These are phyloP conservation scores for Geotrichum cucujoidarum DNA, from an alignment of 1,139 yeast genomes.

Conservation along the genomic window DNA sequence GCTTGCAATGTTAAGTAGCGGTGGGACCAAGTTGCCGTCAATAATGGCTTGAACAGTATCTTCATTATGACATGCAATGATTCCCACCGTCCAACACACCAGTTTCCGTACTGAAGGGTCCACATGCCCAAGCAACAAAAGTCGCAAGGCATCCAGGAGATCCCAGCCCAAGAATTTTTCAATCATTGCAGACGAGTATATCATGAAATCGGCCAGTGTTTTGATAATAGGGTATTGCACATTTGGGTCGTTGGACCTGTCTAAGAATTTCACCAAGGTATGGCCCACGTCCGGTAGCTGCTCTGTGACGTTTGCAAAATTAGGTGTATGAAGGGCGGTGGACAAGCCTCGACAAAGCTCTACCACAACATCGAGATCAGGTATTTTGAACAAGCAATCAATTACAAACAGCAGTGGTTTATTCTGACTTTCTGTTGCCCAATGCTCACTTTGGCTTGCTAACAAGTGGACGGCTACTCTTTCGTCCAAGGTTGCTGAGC, in stretches of 20 bases:
- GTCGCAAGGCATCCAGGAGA: background rate
- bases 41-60: slow-evolving; percentile 96
- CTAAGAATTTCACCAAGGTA: background rate
- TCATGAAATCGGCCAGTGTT: background rate
- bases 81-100: slow-evolving; percentile 98
- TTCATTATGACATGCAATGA: slow-evolving; percentile 94
- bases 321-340: too few species aligned
- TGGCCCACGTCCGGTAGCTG: too few species aligned
- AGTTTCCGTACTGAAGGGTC: slow-evolving; percentile 64
- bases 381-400: too few species aligned
- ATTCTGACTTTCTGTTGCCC: too few species aligned
- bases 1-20: slow-evolving; percentile 71
- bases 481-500: too few species aligned
- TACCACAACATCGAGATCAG: too few species aligned
- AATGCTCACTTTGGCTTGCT: too few species aligned
- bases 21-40: slow-evolving; percentile 90
- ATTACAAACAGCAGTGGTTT: too few species aligned
- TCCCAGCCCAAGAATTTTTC: slow-evolving; percentile 2
- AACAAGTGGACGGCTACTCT: too few species aligned
- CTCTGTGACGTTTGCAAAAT: too few species aligned
- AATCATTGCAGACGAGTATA: background rate
- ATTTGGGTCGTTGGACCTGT: background rate
- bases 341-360: too few species aligned
- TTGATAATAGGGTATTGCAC: background rate
- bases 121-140: background rate